A percentile compares a stretch with the other conserved stretches of the same genome.
phyloP scores from a whole-genome alignment of 1,284 basidiomycete species.

The Malassezia pachydermatis region DNA sequence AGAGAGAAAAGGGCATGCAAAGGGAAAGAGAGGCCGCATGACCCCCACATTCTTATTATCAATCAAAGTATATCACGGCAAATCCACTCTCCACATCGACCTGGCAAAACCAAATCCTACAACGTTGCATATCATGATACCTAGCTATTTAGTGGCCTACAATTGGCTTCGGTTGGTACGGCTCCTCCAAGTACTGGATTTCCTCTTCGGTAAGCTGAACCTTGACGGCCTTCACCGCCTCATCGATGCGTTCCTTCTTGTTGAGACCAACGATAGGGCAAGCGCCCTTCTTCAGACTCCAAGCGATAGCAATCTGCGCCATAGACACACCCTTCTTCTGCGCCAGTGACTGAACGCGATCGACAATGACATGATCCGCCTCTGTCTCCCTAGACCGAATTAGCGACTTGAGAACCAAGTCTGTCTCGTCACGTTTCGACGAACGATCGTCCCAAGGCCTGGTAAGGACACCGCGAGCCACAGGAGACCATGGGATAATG shows the following conservation, averaged over 20 bases:
- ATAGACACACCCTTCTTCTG: conserved; percentile 49
- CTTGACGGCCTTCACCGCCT: conserved; percentile 9
- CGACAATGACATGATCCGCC: conserved; percentile 17
- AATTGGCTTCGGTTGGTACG: conserved; percentile 10
- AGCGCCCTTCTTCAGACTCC: conserved; percentile 26
- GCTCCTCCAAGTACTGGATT: conserved; percentile 6
- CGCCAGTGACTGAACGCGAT: conserved; percentile 50
- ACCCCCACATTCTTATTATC: too few relatives aligned
- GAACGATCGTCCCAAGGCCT: conserved; percentile 29
- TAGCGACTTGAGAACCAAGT: not conserved
- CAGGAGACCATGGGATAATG: conserved; percentile 50
- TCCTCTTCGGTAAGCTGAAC: conserved; percentile 6
- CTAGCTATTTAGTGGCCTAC: conserved; percentile 8
- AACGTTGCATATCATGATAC: too few relatives aligned
- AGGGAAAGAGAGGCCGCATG: too few relatives aligned
- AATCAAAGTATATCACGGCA: too few relatives aligned
- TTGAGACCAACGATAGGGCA: conserved; percentile 13
- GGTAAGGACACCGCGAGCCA: conserved; percentile 49
- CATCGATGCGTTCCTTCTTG: conserved; percentile 12
- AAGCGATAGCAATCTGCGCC: conserved; percentile 50
- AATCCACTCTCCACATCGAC: too few relatives aligned
- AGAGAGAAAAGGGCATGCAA: too few relatives aligned
- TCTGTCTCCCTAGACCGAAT: not conserved
- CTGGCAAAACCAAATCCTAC: too few relatives aligned
- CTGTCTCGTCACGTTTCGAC: not conserved